A percentile compares a stretch with the other conserved stretches of the same genome.
Evolutionary conservation across 2,329 filamentous ascomycete species (phyloP).

Genomic region (Akanthomyces muscarius): DNA sequence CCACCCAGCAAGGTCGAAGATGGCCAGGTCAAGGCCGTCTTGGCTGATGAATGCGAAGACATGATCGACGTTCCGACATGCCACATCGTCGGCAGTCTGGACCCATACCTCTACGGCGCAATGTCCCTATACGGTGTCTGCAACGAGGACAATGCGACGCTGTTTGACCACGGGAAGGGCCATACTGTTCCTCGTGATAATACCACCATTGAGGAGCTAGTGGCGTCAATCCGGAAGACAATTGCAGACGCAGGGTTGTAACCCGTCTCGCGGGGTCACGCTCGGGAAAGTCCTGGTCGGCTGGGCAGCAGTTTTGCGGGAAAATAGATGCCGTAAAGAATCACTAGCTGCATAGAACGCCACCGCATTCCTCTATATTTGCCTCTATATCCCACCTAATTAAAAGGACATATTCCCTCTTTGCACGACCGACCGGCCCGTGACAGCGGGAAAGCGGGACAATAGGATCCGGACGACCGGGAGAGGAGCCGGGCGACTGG

Average conservation of each 20-base stretch:
- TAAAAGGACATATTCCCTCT: not conserved
- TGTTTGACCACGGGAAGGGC: conserved; percentile 64
- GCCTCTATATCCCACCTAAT: not conserved
- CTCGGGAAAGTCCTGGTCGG: not conserved
- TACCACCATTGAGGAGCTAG: conserved; percentile 44
- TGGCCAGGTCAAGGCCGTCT: conserved; percentile 38
- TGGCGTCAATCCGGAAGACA: conserved; percentile 33
- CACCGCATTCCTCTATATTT: not conserved
- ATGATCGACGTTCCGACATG: conserved; percentile 50
- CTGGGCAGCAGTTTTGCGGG: not conserved
- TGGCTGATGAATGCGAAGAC: conserved; percentile 46
- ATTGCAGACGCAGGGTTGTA: conserved; percentile 25
- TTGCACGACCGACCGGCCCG: not conserved
- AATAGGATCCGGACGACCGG: not conserved
- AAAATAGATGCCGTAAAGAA: not conserved
- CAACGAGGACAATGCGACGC: conserved; percentile 52
- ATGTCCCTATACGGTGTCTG: conserved; percentile 60
- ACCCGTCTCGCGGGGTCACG: not conserved
- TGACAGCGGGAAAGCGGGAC: not conserved
- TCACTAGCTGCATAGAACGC: not conserved
- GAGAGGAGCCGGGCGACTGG: not conserved
- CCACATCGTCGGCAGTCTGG: conserved; percentile 51
- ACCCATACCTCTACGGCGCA: conserved; percentile 58
- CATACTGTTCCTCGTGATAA: conserved; percentile 57
- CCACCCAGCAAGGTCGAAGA: conserved; percentile 43